phyloP scores from a whole-genome alignment of 441 rosid genomes.

The Croton laevigatus region DNA sequence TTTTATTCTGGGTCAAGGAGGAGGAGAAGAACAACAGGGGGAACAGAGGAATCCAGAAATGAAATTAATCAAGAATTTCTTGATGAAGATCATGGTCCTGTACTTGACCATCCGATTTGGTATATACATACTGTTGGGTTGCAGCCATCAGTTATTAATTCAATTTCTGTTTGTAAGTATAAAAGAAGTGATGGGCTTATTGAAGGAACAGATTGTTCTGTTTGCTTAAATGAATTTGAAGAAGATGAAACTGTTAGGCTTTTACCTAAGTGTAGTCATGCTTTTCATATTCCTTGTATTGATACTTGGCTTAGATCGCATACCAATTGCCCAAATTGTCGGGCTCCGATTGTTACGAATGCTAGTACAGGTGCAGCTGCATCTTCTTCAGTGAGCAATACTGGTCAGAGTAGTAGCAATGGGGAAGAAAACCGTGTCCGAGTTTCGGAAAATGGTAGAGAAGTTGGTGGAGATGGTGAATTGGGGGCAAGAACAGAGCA shows the following conservation, averaged over 20 bases:
- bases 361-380: not conserved
- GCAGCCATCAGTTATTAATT: slow-evolving; percentile 53
- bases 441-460: slow-evolving; percentile 20
- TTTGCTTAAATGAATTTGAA: slow-evolving; percentile 56
- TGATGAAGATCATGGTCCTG: slow-evolving; percentile 46
- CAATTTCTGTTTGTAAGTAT: slow-evolving; percentile 56
- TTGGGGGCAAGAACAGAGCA: slow-evolving; percentile 19
- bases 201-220: slow-evolving; percentile 64
- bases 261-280: slow-evolving; percentile 62
- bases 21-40: slow-evolving; percentile 17
- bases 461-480: slow-evolving; percentile 17
- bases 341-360: slow-evolving; percentile 44
- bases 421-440: slow-evolving; percentile 19
- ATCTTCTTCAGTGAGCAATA: slow-evolving; percentile 13
- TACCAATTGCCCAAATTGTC: slow-evolving; percentile 62
- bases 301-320: slow-evolving; percentile 69
- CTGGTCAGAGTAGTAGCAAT: not conserved
- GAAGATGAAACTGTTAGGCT: slow-evolving; percentile 56
- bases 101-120: slow-evolving; percentile 62
- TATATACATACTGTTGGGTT: slow-evolving; percentile 62
- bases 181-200: slow-evolving; percentile 59
- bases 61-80: slow-evolving; percentile 34
- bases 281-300: slow-evolving; percentile 60
- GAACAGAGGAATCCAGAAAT: slow-evolving; percentile 11
- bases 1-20: slow-evolving; percentile 21